Evolutionary conservation across 2,329 filamentous ascomycete species (phyloP), one percentile per base, ranked within the genome.

Genomic region (Cercospora zeae-maydis): DNA sequence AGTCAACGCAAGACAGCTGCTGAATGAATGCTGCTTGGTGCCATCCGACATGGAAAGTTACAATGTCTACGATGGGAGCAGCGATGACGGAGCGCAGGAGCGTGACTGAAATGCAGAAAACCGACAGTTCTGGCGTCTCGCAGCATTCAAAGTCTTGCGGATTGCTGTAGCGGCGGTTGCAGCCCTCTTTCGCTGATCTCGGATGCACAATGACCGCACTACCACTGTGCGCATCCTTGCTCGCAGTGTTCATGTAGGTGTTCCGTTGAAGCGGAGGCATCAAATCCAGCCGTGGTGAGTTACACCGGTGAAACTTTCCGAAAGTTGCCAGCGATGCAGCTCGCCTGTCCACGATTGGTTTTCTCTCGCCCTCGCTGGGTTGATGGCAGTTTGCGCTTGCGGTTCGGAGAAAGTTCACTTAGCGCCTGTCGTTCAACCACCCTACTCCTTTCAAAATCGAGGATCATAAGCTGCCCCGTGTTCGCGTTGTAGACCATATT

Each of bases 371-470:
- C 11, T 58, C 37, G 54, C 54, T 39, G 21, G 34, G 7, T 30
- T 31, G 36, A 39, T 58, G 54, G 33, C 36, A n/a, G 36, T 45
- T 58, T 42, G 37, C 54, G 54, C 36, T 58, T 58, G 54, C 36
- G 36, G 54, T 58, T 58, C 27, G 54, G 24, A 45, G 54, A 58
- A 34, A 58, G 33, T 58, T 58, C 36, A 34, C 36, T 37, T 58
- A 58, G 54, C 54, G 54, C 54, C 54, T 45, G 54, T 58, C 54
- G 54, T 58, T 58, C 30, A 21, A 58, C 19, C 14, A 58, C 2
- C 19, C 21, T 34, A 45, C 54, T 42, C 33, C 52, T 30, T 55
- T 55, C 31, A 55, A 55, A 55, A 34, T 55, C 52, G 52, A 55
- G 14, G 52, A 55, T 37, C 31, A 55, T 55, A 19, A 55, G 19